These are phyloP conservation scores for Cladosporium velox DNA, from an alignment of 2,329 filamentous ascomycete species.

Conservation along the genomic window DNA sequence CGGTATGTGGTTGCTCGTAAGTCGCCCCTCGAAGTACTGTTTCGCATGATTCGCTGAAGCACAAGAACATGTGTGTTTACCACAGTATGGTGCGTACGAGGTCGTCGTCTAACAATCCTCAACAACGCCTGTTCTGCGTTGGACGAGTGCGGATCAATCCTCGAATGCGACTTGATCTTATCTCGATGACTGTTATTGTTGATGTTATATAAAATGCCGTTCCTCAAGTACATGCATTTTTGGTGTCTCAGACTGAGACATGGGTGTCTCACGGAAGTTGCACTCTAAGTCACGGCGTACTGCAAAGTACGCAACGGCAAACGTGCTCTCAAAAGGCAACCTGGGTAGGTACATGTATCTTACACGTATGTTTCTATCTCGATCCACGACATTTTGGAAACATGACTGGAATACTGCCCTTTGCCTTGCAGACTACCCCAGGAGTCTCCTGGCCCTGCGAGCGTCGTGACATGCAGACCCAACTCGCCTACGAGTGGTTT, in stretches of 20 bases:
- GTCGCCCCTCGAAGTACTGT: background rate
- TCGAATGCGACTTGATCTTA: background rate
- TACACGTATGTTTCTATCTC: too few relatives aligned
- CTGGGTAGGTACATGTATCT: too few relatives aligned
- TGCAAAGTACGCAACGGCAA: background rate
- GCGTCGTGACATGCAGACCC: background rate
- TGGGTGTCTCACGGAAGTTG: background rate
- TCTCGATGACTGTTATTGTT: background rate
- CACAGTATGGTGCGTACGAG: background rate
- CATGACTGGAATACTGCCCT: too few relatives aligned
- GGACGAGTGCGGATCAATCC: background rate
- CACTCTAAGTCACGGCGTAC: background rate
- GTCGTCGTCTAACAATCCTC: background rate
- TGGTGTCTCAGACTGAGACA: conserved; percentile 1
- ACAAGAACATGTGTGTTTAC: background rate
- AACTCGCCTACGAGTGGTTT: background rate
- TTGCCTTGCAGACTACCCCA: background rate
- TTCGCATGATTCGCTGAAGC: background rate
- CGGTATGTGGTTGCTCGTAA: background rate
- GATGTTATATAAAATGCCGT: too few relatives aligned
- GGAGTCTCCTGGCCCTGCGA: background rate
- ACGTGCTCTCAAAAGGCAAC: too few relatives aligned
- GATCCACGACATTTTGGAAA: too few relatives aligned
- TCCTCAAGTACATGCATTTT: background rate
- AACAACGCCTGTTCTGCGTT: background rate